Percentiles rank a stretch among this genome's conserved stretches.
Evolutionary conservation across 2,329 filamentous ascomycete genomes (phyloP).

Genomic region (Claviceps sorghi): DNA sequence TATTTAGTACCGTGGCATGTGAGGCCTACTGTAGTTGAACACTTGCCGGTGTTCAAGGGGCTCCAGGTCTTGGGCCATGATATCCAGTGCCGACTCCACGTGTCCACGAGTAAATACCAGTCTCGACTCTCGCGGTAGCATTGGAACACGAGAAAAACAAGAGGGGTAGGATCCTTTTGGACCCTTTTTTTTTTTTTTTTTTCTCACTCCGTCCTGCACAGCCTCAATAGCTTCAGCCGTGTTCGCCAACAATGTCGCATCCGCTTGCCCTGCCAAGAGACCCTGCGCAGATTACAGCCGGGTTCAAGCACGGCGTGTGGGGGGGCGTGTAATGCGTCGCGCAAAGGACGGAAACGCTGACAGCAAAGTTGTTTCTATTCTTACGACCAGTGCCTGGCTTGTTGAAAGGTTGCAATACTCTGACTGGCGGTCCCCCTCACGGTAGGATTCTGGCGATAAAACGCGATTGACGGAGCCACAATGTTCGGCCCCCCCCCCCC

Average conservation of each 20-base stretch:
- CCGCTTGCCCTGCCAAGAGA: background rate
- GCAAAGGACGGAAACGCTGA: background rate
- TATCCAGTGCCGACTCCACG: background rate
- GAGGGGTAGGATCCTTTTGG: background rate
- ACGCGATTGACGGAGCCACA: too few species aligned
- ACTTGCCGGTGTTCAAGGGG: too few species aligned
- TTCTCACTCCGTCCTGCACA: background rate
- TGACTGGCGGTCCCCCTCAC: background rate
- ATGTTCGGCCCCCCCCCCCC: background rate
- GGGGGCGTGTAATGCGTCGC: too few species aligned
- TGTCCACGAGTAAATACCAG: background rate
- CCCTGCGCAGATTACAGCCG: background rate
- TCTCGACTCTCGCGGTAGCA: too few species aligned
- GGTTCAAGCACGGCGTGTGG: background rate
- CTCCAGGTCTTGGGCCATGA: background rate
- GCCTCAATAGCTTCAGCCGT: background rate
- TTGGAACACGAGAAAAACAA: too few species aligned
- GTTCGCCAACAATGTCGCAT: background rate
- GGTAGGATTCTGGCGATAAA: too few species aligned
- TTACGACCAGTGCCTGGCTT: background rate
- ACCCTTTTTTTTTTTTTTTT: background rate
- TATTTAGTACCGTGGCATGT: too few species aligned
- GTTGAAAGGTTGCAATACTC: background rate
- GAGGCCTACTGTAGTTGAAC: too few species aligned
- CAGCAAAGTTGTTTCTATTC: background rate